These are phyloP conservation scores for Xylaria castorea DNA, from an alignment of 495 filamentous ascomycete genomes.

Conservation along the genomic window DNA sequence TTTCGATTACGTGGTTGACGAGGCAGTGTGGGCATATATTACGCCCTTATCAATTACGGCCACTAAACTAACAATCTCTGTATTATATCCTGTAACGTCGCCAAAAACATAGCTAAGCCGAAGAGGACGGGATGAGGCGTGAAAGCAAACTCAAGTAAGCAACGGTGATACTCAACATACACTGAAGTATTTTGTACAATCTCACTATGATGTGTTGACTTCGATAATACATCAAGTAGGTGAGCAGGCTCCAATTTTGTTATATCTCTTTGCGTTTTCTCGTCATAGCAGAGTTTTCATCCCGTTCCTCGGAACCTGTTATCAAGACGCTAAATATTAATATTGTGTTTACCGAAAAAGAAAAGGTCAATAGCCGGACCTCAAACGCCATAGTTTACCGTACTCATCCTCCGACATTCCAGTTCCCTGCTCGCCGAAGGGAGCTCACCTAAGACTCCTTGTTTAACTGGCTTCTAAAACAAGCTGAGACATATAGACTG, in stretches of 20 bases:
- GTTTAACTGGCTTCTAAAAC: neutral
- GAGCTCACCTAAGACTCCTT: neutral
- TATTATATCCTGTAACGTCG: neutral
- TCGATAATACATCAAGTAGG: neutral
- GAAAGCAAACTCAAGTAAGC: neutral
- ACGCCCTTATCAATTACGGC: neutral
- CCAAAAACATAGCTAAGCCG: neutral
- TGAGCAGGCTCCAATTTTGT: neutral
- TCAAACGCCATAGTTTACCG: neutral
- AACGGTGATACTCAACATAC: neutral
- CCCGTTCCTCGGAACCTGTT: neutral
- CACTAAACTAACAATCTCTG: neutral
- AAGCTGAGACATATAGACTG: neutral
- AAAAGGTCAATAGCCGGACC: neutral
- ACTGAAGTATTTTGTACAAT: neutral
- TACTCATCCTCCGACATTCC: neutral
- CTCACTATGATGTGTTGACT: neutral
- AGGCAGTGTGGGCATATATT: neutral
- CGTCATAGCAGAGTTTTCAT: neutral
- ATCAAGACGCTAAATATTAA: neutral
- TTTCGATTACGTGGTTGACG: neutral
- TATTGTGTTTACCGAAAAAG: neutral
- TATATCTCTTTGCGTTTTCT: neutral
- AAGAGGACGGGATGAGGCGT: neutral
- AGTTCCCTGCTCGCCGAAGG: neutral